A percentile compares a stretch with the other conserved stretches of the same genome.
Evolutionary conservation across 129 eudicot genomes (phyloP).

Genomic region (Tagetes erecta): DNA sequence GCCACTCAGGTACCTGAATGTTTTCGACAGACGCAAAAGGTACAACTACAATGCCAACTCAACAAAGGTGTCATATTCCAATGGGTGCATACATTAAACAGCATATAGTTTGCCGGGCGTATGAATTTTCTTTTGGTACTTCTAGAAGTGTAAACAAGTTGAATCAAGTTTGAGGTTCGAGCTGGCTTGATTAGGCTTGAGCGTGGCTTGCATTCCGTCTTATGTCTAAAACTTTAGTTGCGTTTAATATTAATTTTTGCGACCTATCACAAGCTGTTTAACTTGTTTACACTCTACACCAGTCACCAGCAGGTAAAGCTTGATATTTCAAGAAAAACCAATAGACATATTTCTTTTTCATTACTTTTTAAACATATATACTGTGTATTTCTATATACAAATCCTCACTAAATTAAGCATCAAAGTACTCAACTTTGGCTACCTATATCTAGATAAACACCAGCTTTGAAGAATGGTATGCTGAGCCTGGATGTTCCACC

Average conservation of each 20-base stretch:
- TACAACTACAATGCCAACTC: neutral
- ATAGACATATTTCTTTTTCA: neutral
- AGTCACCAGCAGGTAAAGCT: neutral
- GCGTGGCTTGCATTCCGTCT: neutral
- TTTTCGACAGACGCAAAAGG: neutral
- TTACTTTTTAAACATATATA: neutral
- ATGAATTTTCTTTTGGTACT: neutral
- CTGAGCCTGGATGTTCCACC: neutral
- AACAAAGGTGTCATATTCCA: neutral
- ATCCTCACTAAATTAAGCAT: neutral
- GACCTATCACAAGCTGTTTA: neutral
- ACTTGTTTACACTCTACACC: neutral
- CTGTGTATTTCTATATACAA: neutral
- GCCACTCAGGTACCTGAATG: neutral
- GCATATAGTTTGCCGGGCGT: neutral
- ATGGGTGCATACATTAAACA: too few species aligned
- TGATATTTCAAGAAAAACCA: neutral
- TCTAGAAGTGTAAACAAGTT: neutral
- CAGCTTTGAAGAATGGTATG: neutral
- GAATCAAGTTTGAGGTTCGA: neutral
- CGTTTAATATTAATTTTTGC: neutral
- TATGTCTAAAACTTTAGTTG: neutral
- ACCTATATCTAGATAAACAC: slow-evolving; percentile 11
- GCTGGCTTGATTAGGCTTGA: neutral
- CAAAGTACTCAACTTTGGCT: slow-evolving; percentile 3